A percentile compares a stretch with the other conserved stretches of the same genome.
These are phyloP conservation scores for Aspergillus viridinutans DNA, from an alignment of 2,329 filamentous ascomycete genomes.

Conservation along the genomic window DNA sequence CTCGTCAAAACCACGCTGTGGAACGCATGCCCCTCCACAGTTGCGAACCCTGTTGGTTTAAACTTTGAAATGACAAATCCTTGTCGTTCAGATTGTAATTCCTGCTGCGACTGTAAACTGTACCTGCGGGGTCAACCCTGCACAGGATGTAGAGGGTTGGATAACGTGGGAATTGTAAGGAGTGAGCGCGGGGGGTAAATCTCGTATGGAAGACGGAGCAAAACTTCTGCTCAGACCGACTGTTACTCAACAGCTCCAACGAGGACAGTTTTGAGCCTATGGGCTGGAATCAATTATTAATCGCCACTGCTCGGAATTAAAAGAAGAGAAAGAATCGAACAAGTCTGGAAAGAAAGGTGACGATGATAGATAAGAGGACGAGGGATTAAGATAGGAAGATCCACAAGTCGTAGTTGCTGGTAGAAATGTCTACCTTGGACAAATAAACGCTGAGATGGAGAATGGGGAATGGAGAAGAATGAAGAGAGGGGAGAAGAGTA, in stretches of 20 bases:
- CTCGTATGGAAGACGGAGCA: constrained; percentile 26
- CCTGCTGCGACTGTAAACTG: background rate
- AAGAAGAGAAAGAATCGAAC: constrained; percentile 1
- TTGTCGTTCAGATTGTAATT: background rate
- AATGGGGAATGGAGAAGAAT: background rate
- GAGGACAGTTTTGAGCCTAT: constrained; percentile 9
- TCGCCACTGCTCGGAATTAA: background rate
- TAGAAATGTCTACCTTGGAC: constrained; percentile 6
- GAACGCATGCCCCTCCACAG: constrained; percentile 33
- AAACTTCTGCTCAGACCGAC: constrained; percentile 22
- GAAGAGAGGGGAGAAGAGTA: constrained; percentile 2
- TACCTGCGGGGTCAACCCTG: background rate
- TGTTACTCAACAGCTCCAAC: constrained; percentile 15
- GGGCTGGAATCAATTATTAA: constrained; percentile 6
- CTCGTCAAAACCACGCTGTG: constrained; percentile 24
- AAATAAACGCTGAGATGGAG: constrained; percentile 2
- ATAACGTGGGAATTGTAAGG: background rate
- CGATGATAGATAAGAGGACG: constrained; percentile 4
- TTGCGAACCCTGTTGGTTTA: background rate
- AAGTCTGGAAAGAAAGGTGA: constrained; percentile 1
- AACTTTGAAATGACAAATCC: background rate
- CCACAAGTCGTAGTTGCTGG: background rate
- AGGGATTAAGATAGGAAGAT: constrained; percentile 4
- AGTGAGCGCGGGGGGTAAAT: constrained; percentile 12
- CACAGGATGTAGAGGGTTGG: background rate